A percentile compares a stretch with the other conserved stretches of the same genome.
These are phyloP conservation scores for Clausena lansium DNA, from an alignment of 345 rosid genomes.

Conservation along the genomic window DNA sequence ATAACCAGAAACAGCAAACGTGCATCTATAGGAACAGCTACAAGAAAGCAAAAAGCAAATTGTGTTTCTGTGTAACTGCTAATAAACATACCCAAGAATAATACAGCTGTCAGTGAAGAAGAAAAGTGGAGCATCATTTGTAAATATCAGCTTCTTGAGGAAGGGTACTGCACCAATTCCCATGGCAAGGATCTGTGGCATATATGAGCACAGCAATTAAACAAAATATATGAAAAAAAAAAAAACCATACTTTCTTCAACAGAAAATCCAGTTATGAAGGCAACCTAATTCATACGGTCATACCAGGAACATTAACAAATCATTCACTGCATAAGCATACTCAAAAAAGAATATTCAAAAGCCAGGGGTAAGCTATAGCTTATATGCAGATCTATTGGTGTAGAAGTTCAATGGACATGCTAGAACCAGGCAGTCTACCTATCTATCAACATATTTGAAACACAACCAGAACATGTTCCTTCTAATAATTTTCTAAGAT, in stretches of 20 bases:
- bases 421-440: background rate
- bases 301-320: background rate
- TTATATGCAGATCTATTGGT: background rate
- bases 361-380: background rate
- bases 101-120: slow-evolving; percentile 97
- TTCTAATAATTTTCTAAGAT: background rate
- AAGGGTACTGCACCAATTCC: slow-evolving; percentile 71
- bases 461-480: background rate
- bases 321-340: background rate
- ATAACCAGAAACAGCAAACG: background rate
- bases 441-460: background rate
- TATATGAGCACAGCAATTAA: slow-evolving; percentile 11
- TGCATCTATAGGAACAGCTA: background rate
- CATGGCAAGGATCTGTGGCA: slow-evolving; percentile 83
- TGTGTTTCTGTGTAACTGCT: background rate
- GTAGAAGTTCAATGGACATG: background rate
- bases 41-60: slow-evolving; percentile 6
- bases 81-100: slow-evolving; percentile 79
- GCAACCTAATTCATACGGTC: background rate
- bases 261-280: background rate
- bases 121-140: slow-evolving; percentile 83
- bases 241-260: background rate
- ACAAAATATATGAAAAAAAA: slow-evolving; percentile 12
- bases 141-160: slow-evolving; percentile 75
- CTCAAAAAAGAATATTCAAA: background rate